A percentile compares a stretch with the other conserved stretches of the same genome.
Evolutionary conservation across 2,329 filamentous ascomycete genomes (phyloP).

Genomic region (Teratosphaeria epicoccoides): DNA sequence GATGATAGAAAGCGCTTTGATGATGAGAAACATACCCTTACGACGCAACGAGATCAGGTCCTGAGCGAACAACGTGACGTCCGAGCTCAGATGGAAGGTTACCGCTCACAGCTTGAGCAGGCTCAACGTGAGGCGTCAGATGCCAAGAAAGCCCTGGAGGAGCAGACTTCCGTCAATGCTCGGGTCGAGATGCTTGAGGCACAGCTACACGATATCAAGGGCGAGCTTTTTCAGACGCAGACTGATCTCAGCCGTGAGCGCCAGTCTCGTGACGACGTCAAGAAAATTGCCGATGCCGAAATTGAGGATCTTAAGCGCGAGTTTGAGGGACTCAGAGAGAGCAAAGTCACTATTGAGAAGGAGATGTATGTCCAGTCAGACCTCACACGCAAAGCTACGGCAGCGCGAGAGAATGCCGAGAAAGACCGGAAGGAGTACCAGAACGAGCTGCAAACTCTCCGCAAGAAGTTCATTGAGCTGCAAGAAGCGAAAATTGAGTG

Average conservation of each 20-base stretch:
- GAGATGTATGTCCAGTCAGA: conserved; percentile 95
- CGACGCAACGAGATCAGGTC: conserved; percentile 68
- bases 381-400: conserved; percentile 71
- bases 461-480: conserved; percentile 71
- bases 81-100: conserved; percentile 77
- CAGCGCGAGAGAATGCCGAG: conserved; percentile 69
- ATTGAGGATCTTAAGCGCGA: conserved; percentile 72
- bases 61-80: conserved; percentile 67
- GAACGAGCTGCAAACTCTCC: conserved; percentile 68
- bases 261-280: conserved; percentile 88
- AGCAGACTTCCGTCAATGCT: conserved; percentile 79
- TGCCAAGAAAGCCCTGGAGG: conserved; percentile 74
- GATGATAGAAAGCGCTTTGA: conserved; percentile 70
- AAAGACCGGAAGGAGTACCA: conserved; percentile 84
- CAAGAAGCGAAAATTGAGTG: conserved; percentile 79
- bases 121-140: conserved; percentile 83
- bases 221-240: conserved; percentile 72
- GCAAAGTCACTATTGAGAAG: conserved; percentile 95
- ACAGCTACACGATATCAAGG: conserved; percentile 79
- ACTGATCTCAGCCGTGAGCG: conserved; percentile 82
- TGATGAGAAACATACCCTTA: conserved; percentile 61
- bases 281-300: conserved; percentile 82
- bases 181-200: conserved; percentile 79
- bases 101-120: conserved; percentile 73
- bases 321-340: conserved; percentile 75